A percentile compares a stretch with the other conserved stretches of the same genome.
These are phyloP conservation scores for Ceratocystis lukuohia DNA, from an alignment of 2,329 filamentous ascomycete species.

Conservation along the genomic window DNA sequence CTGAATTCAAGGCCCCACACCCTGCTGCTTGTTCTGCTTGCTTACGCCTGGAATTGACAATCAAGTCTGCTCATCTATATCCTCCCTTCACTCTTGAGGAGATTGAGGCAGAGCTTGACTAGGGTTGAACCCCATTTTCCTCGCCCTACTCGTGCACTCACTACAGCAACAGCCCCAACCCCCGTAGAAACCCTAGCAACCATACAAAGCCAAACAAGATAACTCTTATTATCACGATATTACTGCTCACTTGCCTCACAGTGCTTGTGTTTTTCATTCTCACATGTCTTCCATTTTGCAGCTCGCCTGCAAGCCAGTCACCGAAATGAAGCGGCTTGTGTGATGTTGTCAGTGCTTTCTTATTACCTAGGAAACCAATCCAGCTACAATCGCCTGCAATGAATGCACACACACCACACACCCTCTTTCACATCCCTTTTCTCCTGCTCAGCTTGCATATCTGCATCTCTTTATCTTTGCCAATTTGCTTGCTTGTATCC, in stretches of 20 bases:
- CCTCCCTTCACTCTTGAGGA: background rate
- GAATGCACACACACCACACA: background rate
- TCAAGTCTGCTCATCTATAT: too few species aligned
- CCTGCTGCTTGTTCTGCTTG: too few species aligned
- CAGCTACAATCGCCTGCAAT: background rate
- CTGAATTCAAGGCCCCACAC: too few species aligned
- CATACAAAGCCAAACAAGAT: background rate
- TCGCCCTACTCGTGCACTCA: background rate
- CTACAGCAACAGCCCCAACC: background rate
- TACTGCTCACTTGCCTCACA: background rate
- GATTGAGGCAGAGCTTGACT: background rate
- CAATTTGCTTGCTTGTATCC: too few species aligned
- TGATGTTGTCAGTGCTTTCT: background rate
- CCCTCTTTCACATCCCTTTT: background rate
- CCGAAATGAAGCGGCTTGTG: background rate
- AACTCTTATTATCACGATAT: background rate
- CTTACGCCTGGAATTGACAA: too few species aligned
- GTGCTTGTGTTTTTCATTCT: background rate
- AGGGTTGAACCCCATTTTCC: background rate
- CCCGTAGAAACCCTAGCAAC: background rate
- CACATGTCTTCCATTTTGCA: background rate
- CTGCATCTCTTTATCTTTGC: background rate
- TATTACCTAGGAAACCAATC: slow-evolving; percentile 1
- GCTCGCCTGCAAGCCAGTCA: background rate
- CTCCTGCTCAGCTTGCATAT: background rate